Evolutionary conservation across 1,284 basidiomycete genomes (phyloP).

Genomic region (Rhizopogon parksii): DNA sequence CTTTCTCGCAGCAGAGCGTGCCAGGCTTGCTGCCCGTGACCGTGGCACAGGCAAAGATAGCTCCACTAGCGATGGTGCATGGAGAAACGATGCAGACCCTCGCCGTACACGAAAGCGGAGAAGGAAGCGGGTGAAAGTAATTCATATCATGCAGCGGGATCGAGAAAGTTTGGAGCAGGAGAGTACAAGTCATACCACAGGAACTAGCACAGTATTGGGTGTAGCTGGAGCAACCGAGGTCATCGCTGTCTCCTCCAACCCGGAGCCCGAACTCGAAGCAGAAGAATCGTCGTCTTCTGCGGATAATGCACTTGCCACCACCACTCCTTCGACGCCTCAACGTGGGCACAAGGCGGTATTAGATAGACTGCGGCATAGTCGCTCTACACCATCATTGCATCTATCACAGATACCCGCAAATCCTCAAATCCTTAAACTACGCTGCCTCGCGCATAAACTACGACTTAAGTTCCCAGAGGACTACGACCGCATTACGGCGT

Average conservation of each 20-base stretch:
- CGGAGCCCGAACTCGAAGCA: constrained; percentile 9
- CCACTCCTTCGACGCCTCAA: constrained; percentile 30
- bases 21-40: constrained; percentile 24
- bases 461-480: constrained; percentile 53
- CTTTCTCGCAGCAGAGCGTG: constrained; percentile 27
- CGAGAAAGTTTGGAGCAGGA: constrained; percentile 15
- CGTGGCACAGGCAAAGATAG: constrained; percentile 17
- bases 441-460: constrained; percentile 49
- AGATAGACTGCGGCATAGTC: constrained; percentile 34
- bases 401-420: constrained; percentile 36
- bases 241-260: not conserved
- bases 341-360: constrained; percentile 14
- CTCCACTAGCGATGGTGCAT: constrained; percentile 36
- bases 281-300: constrained; percentile 32
- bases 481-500: constrained; percentile 35
- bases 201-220: not conserved
- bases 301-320: constrained; percentile 10
- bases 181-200: not conserved
- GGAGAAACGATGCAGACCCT: constrained; percentile 30
- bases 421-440: constrained; percentile 44
- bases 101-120: constrained; percentile 42
- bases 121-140: constrained; percentile 34
- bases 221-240: not conserved
- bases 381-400: constrained; percentile 37
- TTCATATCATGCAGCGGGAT: constrained; percentile 23